Conservation (phyloP, 805 yeast species). For the Sungouiella blattae region DNA sequence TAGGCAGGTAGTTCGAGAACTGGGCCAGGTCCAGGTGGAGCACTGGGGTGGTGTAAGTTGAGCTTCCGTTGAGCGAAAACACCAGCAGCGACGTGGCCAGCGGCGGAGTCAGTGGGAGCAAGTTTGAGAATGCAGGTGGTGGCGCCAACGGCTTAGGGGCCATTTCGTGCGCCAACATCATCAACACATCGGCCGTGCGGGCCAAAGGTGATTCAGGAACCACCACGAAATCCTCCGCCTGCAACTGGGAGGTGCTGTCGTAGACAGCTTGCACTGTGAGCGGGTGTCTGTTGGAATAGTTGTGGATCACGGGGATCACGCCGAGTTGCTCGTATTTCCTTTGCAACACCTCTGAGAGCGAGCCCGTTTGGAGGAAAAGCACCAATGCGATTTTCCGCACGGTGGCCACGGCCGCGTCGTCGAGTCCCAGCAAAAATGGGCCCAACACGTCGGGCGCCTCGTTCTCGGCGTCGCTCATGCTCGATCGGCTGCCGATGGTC, state of each 20-base stretch:
- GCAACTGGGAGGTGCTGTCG: slow-evolving; percentile 10
- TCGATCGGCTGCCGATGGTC: not conserved
- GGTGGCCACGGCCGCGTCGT: slow-evolving; percentile 31
- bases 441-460: slow-evolving; percentile 39
- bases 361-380: slow-evolving; percentile 40
- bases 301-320: slow-evolving; percentile 46
- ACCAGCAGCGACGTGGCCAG: slow-evolving; percentile 39
- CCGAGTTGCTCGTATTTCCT: slow-evolving; percentile 52
- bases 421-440: slow-evolving; percentile 49
- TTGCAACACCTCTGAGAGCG: slow-evolving; percentile 49
- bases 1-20: slow-evolving; percentile 6
- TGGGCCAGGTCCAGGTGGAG: slow-evolving; percentile 7
- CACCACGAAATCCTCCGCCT: slow-evolving; percentile 9
- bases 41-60: slow-evolving; percentile 17
- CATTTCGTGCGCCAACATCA: slow-evolving; percentile 7
- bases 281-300: slow-evolving; percentile 19
- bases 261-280: slow-evolving; percentile 9
- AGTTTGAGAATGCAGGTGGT: slow-evolving; percentile 43
- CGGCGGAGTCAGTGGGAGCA: slow-evolving; percentile 39
- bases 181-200: slow-evolving; percentile 13
- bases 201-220: slow-evolving; percentile 8
- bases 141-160: slow-evolving; percentile 2
- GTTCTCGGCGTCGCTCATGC: slow-evolving; percentile 33
- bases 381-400: slow-evolving; percentile 42
- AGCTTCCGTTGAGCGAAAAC: slow-evolving; percentile 22